phyloP scores from a whole-genome alignment of 1,284 basidiomycete genomes.

The Heliocybe sulcata region DNA sequence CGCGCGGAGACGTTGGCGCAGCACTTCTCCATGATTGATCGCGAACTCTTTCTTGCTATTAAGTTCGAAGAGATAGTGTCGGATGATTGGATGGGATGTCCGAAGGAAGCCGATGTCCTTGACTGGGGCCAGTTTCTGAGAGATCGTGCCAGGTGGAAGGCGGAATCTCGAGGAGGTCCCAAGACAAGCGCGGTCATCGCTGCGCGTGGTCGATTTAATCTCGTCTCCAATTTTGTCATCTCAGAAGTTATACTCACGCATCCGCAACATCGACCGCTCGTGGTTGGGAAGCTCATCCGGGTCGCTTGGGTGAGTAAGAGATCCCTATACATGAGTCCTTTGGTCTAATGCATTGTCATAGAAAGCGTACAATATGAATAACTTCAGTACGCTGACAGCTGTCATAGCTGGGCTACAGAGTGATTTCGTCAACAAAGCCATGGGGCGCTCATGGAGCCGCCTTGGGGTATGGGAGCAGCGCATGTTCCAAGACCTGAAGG shows the following conservation, averaged over 20 bases:
- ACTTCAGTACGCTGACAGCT: slow-evolving; percentile 77
- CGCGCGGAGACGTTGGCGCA: slow-evolving; percentile 61
- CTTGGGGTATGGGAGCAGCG: slow-evolving; percentile 71
- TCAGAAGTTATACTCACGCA: slow-evolving; percentile 73
- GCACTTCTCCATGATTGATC: slow-evolving; percentile 84
- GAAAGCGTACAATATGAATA: slow-evolving; percentile 81
- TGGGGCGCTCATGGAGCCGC: slow-evolving; percentile 62
- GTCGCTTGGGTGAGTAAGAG: slow-evolving; percentile 70
- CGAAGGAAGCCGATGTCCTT: slow-evolving; percentile 60
- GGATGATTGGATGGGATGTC: slow-evolving; percentile 52
- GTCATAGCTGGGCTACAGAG: slow-evolving; percentile 76
- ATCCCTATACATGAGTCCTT: slow-evolving; percentile 3
- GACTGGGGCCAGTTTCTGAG: slow-evolving; percentile 84
- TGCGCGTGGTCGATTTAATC: slow-evolving; percentile 82
- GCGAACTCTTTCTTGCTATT: slow-evolving; percentile 77
- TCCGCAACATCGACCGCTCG: slow-evolving; percentile 54
- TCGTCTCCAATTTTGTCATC: slow-evolving; percentile 77
- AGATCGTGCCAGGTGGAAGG: slow-evolving; percentile 64
- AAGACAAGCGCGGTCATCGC: slow-evolving; percentile 69
- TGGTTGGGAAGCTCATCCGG: slow-evolving; percentile 79
- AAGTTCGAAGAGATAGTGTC: slow-evolving; percentile 80
- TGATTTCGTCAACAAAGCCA: slow-evolving; percentile 63
- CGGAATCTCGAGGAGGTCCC: slow-evolving; percentile 45
- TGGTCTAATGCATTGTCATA: slow-evolving; percentile 23
- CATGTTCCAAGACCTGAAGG: slow-evolving; percentile 70